Conservation (phyloP, 1,284 basidiomycete genomes). For the Ceratobasidium theobromae region DNA sequence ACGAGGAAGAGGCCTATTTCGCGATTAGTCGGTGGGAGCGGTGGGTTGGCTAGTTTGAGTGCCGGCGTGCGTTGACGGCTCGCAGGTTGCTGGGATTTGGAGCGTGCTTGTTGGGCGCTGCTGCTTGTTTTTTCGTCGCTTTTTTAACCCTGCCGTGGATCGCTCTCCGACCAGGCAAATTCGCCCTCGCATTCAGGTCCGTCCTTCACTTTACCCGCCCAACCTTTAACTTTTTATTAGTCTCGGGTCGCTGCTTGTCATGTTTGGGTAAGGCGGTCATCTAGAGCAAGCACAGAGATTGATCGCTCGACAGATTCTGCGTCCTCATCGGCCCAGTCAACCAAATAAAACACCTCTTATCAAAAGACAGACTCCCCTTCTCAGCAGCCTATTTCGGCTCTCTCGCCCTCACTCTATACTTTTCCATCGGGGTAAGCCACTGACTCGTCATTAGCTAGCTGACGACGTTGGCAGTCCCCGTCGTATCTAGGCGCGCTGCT, state of each 20-base stretch:
- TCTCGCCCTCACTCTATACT: conserved; percentile 82
- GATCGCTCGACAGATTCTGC: conserved; percentile 59
- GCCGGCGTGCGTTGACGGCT: background rate
- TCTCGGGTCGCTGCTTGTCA: conserved; percentile 79
- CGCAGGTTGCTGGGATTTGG: conserved; percentile 88
- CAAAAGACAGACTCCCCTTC: conserved; percentile 85
- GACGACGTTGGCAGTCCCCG: conserved; percentile 53
- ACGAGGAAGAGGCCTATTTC: conserved; percentile 97
- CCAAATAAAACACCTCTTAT: conserved; percentile 86
- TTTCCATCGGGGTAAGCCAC: conserved; percentile 74
- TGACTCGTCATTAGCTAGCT: background rate
- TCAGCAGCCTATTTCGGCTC: conserved; percentile 80
- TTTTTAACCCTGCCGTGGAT: conserved; percentile 89
- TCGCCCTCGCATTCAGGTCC: conserved; percentile 82
- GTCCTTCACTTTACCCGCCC: conserved; percentile 3
- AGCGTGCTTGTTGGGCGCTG: conserved; percentile 85
- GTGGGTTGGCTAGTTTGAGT: too few relatives aligned
- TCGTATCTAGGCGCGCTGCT: conserved; percentile 84
- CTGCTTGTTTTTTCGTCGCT: conserved; percentile 92
- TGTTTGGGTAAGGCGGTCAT: conserved; percentile 78
- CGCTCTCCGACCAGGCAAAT: conserved; percentile 81
- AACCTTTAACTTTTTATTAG: conserved; percentile 45
- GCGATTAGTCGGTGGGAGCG: conserved; percentile 89
- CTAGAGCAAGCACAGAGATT: conserved; percentile 40
- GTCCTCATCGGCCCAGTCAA: conserved; percentile 82